phyloP scores from a whole-genome alignment of 1,284 basidiomycete genomes.

The Pyrrhoderma lamaoense region DNA sequence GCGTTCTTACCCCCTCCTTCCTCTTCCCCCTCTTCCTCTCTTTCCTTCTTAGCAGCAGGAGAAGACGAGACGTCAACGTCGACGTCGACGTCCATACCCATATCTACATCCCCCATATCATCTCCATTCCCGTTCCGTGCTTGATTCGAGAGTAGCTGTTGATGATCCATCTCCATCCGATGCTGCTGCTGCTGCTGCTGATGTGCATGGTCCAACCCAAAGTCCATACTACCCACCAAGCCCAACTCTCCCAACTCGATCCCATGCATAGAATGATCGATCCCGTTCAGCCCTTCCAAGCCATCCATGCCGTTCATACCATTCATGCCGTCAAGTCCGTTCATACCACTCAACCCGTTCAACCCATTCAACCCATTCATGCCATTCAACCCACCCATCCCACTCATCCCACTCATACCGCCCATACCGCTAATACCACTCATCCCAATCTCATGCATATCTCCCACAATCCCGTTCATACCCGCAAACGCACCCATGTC shows the following conservation, averaged over 20 bases:
- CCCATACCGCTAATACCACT: too few relatives aligned
- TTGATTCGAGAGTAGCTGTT: too few relatives aligned
- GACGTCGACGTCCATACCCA: conserved; percentile 21
- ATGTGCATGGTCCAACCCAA: conserved; percentile 14
- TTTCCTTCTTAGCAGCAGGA: conserved; percentile 22
- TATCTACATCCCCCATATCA: conserved; percentile 19
- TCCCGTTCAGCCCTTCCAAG: conserved; percentile 8
- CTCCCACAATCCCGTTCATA: not conserved
- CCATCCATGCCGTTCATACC: not conserved
- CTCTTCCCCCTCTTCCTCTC: conserved; percentile 9
- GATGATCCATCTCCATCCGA: too few relatives aligned
- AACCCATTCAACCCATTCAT: not conserved
- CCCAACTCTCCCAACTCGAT: conserved; percentile 9
- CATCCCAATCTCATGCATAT: not conserved
- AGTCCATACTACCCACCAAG: conserved; percentile 13
- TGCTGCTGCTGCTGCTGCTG: too few relatives aligned
- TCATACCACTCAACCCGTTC: not conserved
- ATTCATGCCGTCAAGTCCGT: not conserved
- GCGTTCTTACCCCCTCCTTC: conserved; percentile 16
- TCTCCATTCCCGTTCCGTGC: too few relatives aligned
- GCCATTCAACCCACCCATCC: not conserved
- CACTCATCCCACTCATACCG: not conserved
- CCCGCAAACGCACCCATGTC: not conserved
- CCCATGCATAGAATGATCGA: conserved; percentile 7
- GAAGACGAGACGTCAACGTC: conserved; percentile 38